phyloP scores from a whole-genome alignment of 805 yeast genomes.

The Wickerhamiella alocasiicola region DNA sequence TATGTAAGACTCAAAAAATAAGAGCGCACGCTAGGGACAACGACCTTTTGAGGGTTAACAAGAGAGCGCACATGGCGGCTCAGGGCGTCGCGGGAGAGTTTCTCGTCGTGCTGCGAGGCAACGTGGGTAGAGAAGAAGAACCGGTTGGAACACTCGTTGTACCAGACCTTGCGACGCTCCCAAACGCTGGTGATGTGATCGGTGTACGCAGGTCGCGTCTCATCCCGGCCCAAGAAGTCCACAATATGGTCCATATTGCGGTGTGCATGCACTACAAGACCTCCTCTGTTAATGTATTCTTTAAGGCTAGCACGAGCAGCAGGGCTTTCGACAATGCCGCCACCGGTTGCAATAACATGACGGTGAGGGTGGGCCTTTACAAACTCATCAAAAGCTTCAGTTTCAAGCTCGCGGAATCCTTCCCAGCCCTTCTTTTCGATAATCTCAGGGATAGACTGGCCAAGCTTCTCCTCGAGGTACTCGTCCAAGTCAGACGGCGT shows the following conservation, averaged over 20 bases:
- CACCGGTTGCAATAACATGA: conserved; percentile 83
- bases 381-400: conserved; percentile 40
- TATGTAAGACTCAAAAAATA: conserved; percentile 62
- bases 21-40: conserved; percentile 37
- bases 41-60: conserved; percentile 38
- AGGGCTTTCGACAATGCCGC: conserved; percentile 78
- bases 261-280: conserved; percentile 81
- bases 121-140: conserved; percentile 70
- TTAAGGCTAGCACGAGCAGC: conserved; percentile 54
- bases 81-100: conserved; percentile 41
- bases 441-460: conserved; percentile 28
- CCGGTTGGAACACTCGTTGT: conserved; percentile 65
- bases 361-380: conserved; percentile 35
- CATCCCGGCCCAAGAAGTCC: conserved; percentile 59
- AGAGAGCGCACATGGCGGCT: conserved; percentile 4
- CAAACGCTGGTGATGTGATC: conserved; percentile 77
- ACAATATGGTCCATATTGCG: conserved; percentile 76
- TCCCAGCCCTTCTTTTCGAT: conserved; percentile 77
- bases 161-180: conserved; percentile 68
- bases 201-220: conserved; percentile 75
- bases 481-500: conserved; percentile 64
- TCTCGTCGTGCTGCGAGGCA: conserved; percentile 37
- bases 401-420: conserved; percentile 62
- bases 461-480: conserved; percentile 44
- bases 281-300: conserved; percentile 42